These are phyloP conservation scores for Syzygium aqueum DNA, from an alignment of 345 rosid genomes.

Conservation along the genomic window DNA sequence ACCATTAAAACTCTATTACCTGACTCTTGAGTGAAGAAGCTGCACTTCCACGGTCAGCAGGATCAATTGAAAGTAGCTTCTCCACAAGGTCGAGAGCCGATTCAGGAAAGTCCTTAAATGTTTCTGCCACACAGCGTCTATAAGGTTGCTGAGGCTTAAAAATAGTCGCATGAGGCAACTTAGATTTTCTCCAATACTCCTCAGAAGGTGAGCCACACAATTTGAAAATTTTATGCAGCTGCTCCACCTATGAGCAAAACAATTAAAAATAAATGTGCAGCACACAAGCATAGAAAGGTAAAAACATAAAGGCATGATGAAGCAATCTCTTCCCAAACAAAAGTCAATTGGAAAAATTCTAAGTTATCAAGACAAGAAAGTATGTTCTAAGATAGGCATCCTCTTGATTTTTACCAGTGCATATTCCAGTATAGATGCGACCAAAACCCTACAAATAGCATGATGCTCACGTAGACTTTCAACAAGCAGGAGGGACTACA, in stretches of 20 bases:
- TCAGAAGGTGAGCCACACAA: slow-evolving; percentile 97
- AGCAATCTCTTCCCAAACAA: background rate
- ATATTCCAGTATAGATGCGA: background rate
- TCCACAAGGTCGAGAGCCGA: slow-evolving; percentile 88
- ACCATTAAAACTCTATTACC: slow-evolving; percentile 24
- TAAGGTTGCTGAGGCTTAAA: slow-evolving; percentile 98
- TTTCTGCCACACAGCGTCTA: slow-evolving; percentile 80
- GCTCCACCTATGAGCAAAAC: slow-evolving; percentile 69
- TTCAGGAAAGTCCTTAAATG: slow-evolving; percentile 86
- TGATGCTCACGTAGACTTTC: background rate
- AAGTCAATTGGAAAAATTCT: background rate
- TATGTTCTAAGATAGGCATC: background rate
- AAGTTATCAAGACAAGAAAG: background rate
- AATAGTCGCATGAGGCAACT: slow-evolving; percentile 95
- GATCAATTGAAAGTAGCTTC: slow-evolving; percentile 78
- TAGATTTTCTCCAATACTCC: slow-evolving; percentile 91
- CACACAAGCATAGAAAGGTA: background rate
- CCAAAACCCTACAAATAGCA: background rate
- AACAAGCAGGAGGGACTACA: background rate
- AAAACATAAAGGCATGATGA: background rate
- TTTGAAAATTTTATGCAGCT: slow-evolving; percentile 95
- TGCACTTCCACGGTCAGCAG: slow-evolving; percentile 89
- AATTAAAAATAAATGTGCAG: background rate
- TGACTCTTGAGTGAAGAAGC: slow-evolving; percentile 67
- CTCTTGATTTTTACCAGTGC: background rate